Evolutionary conservation across 331 rosid species (phyloP).

Genomic region (Quercus tomentella): DNA sequence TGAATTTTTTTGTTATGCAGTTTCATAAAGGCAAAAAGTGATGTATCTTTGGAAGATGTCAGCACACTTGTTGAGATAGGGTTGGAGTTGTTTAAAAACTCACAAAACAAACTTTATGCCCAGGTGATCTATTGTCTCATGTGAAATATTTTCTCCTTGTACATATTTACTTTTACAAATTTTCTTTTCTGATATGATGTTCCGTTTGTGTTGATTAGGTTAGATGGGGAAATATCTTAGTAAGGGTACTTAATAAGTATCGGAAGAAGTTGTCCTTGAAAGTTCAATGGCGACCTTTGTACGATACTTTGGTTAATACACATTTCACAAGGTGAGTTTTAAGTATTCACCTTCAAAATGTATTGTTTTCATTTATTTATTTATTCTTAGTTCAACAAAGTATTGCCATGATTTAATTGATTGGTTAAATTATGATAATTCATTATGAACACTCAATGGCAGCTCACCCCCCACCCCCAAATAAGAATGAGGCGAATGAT

Average conservation of each 20-base stretch:
- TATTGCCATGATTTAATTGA: not conserved
- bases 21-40: slow-evolving; percentile 93
- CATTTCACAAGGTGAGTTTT: slow-evolving; percentile 87
- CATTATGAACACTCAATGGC: not conserved
- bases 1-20: slow-evolving; percentile 38
- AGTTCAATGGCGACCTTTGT: slow-evolving; percentile 83
- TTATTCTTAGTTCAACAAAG: not conserved
- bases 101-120: slow-evolving; percentile 79
- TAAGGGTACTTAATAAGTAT: slow-evolving; percentile 77
- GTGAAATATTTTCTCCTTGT: slow-evolving; percentile 12
- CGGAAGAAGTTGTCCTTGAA: slow-evolving; percentile 69
- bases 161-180: slow-evolving; percentile 6
- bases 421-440: not conserved
- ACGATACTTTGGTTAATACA: slow-evolving; percentile 70
- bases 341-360: not conserved
- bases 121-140: slow-evolving; percentile 58
- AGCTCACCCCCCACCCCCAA: too few relatives aligned
- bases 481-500: not conserved
- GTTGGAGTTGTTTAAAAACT: slow-evolving; percentile 61
- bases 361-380: not conserved
- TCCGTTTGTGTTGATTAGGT: slow-evolving; percentile 63
- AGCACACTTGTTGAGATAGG: slow-evolving; percentile 58
- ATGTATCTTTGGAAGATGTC: slow-evolving; percentile 78
- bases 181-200: slow-evolving; percentile 21
- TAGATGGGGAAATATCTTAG: slow-evolving; percentile 94